Base-by-base conservation (phyloP, 768 basidiomycete genomes). In the Suillus plorans region DNA sequence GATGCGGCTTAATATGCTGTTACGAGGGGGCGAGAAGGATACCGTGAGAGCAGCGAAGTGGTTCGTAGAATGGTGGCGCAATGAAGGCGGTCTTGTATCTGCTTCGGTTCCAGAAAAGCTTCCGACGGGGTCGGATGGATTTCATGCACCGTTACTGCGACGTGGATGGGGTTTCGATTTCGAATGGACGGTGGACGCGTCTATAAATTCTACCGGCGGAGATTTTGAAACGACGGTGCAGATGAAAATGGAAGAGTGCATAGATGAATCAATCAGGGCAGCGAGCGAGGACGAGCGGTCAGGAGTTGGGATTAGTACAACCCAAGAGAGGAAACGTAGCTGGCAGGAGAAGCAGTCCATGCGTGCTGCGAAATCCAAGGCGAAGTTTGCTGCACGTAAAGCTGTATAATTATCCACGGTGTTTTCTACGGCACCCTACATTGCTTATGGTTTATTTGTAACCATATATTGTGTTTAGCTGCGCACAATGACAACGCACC, bases 31-130 rank as follows among this genome's bases (percentile, higher is more conserved):
- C 16, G 81, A 86, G 53, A 80, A 82, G 58, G 91, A 99, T 78
- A 72, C 82, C 5, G 74, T 84, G 5, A 85, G 92, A 28, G 93
- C 95, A 10, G 90, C 90, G 5, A 80, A 81, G 25, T 94, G 90
- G 82, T 90, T 98, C 71, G 84, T 99, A 49, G 82, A 86, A 53
- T 94, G 94, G 85, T 99, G 95, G 89, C 87, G 97, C 49, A 86
- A 85, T 57, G 85, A 90, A 69, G 91, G 90, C 61, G 83, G 88
- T 7, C 78, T 86, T 57, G 74, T 85, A 52, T 79, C 85, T 63
- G 83, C 87, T 34, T 78, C 82, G 13, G 76, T 78, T 28, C 78
- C 79, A 63, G 74, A 71, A 37, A 69, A 58, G 62, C 70, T 56
- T 64, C 72, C 65, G 57, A 53, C 56, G n/a, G 47, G n/a, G 8